Conservation (phyloP, 2,329 filamentous ascomycete genomes). For the Colletotrichum scovillei region DNA sequence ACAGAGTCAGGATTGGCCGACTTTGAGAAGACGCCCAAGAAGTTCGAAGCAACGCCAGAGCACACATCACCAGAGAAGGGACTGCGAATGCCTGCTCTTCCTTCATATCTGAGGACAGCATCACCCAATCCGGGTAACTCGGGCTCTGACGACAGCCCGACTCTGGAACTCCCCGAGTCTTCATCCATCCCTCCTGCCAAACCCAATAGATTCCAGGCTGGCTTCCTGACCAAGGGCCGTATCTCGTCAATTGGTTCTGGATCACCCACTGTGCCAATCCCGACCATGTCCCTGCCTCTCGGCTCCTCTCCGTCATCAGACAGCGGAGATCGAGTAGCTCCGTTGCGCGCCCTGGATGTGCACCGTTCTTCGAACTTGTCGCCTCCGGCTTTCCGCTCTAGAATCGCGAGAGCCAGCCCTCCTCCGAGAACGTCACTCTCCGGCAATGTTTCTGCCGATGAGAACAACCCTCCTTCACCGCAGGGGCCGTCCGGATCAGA, state of each 20-base stretch:
- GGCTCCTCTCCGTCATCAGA: constrained; percentile 62
- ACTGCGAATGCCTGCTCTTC: constrained; percentile 51
- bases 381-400: constrained; percentile 51
- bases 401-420: constrained; percentile 43
- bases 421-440: constrained; percentile 48
- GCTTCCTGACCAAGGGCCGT: constrained; percentile 77
- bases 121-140: constrained; percentile 46
- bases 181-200: constrained; percentile 57
- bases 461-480: constrained; percentile 63
- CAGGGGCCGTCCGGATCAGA: constrained; percentile 55
- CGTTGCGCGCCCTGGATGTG: constrained; percentile 63
- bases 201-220: constrained; percentile 85
- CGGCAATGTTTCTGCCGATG: constrained; percentile 52
- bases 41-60: constrained; percentile 67
- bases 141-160: constrained; percentile 65
- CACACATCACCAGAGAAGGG: constrained; percentile 60
- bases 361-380: constrained; percentile 63
- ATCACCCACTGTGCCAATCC: constrained; percentile 70
- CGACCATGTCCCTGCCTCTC: constrained; percentile 67
- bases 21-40: constrained; percentile 90
- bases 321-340: constrained; percentile 58
- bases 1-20: constrained; percentile 87
- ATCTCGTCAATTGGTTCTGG: constrained; percentile 57
- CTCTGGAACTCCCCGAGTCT: constrained; percentile 64
- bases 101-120: constrained; percentile 59